These are phyloP conservation scores for Pseudogymnoascus sp. DNA, from an alignment of 2,329 filamentous ascomycete genomes.

Conservation along the genomic window DNA sequence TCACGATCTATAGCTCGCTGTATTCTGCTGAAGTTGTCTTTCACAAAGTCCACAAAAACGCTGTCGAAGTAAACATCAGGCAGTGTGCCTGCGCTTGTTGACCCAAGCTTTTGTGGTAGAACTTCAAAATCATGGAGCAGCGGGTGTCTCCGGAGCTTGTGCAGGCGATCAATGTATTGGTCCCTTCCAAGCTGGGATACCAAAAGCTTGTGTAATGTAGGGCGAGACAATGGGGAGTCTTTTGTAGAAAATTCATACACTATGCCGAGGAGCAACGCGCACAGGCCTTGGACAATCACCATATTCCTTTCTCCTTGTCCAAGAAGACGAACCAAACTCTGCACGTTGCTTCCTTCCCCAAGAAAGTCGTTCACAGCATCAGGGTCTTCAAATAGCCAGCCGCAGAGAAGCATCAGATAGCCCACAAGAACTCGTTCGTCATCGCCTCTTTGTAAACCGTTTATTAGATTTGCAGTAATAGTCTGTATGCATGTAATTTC, in stretches of 20 bases:
- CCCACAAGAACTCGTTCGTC: constrained; percentile 75
- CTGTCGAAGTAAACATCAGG: constrained; percentile 82
- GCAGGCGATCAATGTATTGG: constrained; percentile 76
- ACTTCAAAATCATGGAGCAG: constrained; percentile 87
- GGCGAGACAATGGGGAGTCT: constrained; percentile 81
- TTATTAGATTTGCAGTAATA: constrained; percentile 77
- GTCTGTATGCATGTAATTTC: constrained; percentile 91
- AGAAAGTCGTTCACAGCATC: constrained; percentile 90
- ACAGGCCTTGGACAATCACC: constrained; percentile 70
- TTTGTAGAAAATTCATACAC: constrained; percentile 97
- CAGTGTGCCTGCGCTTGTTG: constrained; percentile 45
- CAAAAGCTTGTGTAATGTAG: constrained; percentile 73
- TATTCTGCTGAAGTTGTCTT: constrained; percentile 88
- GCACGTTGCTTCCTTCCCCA: constrained; percentile 84
- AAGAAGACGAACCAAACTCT: constrained; percentile 71
- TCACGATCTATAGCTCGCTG: constrained; percentile 82
- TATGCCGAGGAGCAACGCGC: constrained; percentile 76
- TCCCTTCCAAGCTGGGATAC: constrained; percentile 73
- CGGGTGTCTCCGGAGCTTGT: constrained; percentile 68
- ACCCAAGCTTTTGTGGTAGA: constrained; percentile 59
- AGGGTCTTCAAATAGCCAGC: constrained; percentile 88
- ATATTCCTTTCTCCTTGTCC: constrained; percentile 51
- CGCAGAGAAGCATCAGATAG: constrained; percentile 81
- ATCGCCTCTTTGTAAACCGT: constrained; percentile 65
- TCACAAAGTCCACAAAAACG: constrained; percentile 86